phyloP scores from a whole-genome alignment of 768 basidiomycete species.

The Tubosaeta sp. region DNA sequence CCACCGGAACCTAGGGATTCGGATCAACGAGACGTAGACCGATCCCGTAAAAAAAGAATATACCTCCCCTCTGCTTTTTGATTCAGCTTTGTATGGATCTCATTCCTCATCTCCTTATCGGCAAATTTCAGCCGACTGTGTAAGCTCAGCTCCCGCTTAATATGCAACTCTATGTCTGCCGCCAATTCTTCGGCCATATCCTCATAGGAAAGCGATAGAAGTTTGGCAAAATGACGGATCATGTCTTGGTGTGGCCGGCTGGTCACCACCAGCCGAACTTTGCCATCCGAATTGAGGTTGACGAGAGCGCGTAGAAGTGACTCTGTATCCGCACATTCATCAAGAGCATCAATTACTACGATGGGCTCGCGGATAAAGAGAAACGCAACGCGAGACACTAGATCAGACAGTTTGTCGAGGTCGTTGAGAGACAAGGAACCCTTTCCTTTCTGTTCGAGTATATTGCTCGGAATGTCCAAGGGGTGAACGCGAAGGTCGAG shows the following conservation, averaged over 20 bases:
- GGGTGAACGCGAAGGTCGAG: background rate
- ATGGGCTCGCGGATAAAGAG: too few relatives aligned
- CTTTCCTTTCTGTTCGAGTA: background rate
- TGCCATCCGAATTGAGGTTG: background rate
- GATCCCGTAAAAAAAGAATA: too few relatives aligned
- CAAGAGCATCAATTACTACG: too few relatives aligned
- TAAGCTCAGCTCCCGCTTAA: background rate
- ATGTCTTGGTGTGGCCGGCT: too few relatives aligned
- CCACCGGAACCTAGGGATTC: background rate
- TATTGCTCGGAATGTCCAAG: background rate
- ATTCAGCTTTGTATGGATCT: background rate
- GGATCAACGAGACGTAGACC: background rate
- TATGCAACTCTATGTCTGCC: background rate
- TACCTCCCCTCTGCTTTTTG: constrained; percentile 2
- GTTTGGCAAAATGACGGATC: too few relatives aligned
- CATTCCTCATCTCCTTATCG: background rate
- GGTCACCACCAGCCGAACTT: background rate
- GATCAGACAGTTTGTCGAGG: too few relatives aligned
- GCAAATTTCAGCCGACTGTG: background rate
- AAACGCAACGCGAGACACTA: too few relatives aligned
- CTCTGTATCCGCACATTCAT: background rate
- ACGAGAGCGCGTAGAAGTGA: background rate
- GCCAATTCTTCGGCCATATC: too few relatives aligned
- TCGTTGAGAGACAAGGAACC: background rate
- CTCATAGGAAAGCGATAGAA: too few relatives aligned